Base-by-base conservation (phyloP, 176 grass and related monocot genomes). In the Triticum urartu region DNA sequence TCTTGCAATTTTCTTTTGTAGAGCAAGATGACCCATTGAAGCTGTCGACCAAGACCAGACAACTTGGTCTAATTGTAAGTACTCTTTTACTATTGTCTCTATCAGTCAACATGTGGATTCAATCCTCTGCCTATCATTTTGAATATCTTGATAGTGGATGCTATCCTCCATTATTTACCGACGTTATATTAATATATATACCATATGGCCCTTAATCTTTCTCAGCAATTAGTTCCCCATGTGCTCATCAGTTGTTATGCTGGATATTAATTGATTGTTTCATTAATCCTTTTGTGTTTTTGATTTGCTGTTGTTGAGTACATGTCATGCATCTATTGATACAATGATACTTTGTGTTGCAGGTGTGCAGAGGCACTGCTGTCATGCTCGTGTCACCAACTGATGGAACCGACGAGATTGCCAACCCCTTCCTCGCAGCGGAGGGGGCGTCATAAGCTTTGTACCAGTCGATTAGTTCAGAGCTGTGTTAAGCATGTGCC, bases 321-420 rank as follows among this genome's bases (percentile, higher is more conserved):
- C 9, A 3, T 64, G 50, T 8, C 43, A 20, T 20, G 15, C 43
- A 20, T 38, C 20, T 54, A 5, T 8, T 56, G 14, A 17, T 61
- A 34, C 39, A 10, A 22, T 52, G 4, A 8, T 81, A 58, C 26
- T 21, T 68, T 61, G 34, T 79, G 14, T 72, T 85, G 87, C 81
- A 97, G 95, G 89, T 97, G 45, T 97, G 95, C 45, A 93, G 95
- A 58, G 95, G 95, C 61, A 93, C 92, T 3, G 92, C 95, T 9
- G 95, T 97, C 28, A 97, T 97, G 95, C 82, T 97, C 39, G 95
- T 97, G n/a, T 97, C 91, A 67, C 95, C 95, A 18, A 95, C 92
- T 25, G 92, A 97, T 62, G 92, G 95, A 85, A 97, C 95, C 1
- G 95, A 97, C 67, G 89, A 97, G 89, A 97, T 97, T 4, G 91